Evolutionary conservation across 768 basidiomycete species (phyloP).

Genomic region (Auricularia sp.): DNA sequence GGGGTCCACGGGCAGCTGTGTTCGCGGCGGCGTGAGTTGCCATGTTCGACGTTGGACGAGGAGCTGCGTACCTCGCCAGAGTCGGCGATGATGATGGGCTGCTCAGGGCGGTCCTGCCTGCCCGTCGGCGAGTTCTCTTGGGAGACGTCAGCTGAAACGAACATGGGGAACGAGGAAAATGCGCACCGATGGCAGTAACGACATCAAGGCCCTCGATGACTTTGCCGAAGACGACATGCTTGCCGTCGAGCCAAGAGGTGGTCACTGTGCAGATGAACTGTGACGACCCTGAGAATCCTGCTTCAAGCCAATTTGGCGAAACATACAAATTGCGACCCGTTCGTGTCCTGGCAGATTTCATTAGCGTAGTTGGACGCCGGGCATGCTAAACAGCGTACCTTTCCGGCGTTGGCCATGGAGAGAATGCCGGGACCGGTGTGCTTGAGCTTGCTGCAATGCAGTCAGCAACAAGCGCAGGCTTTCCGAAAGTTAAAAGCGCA

Average conservation of each 20-base stretch:
- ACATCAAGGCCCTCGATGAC: slow-evolving; percentile 91
- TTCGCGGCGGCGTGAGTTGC: slow-evolving; percentile 1
- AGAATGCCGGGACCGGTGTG: slow-evolving; percentile 82
- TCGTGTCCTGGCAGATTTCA: slow-evolving; percentile 67
- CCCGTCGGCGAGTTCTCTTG: slow-evolving; percentile 70
- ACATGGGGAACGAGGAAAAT: slow-evolving; percentile 12
- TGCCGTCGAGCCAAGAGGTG: slow-evolving; percentile 86
- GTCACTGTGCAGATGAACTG: slow-evolving; percentile 89
- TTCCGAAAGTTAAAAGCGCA: slow-evolving; percentile 25
- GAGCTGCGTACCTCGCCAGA: slow-evolving; percentile 67
- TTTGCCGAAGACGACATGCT: slow-evolving; percentile 89
- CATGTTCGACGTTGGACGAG: not conserved
- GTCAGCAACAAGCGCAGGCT: not conserved
- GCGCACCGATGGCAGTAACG: slow-evolving; percentile 57
- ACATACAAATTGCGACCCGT: slow-evolving; percentile 85
- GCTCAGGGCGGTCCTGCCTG: slow-evolving; percentile 56
- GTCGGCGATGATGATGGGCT: slow-evolving; percentile 72
- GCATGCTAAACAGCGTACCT: slow-evolving; percentile 10
- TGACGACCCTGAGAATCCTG: not conserved
- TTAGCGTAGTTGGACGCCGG: not conserved
- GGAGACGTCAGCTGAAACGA: not conserved
- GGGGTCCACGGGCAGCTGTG: slow-evolving; percentile 31
- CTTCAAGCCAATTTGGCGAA: too few species aligned
- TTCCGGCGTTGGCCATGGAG: slow-evolving; percentile 84
- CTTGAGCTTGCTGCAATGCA: slow-evolving; percentile 69